Base-by-base conservation (phyloP, 1,139 yeast genomes). In the Blastobotrys capitulatus region DNA sequence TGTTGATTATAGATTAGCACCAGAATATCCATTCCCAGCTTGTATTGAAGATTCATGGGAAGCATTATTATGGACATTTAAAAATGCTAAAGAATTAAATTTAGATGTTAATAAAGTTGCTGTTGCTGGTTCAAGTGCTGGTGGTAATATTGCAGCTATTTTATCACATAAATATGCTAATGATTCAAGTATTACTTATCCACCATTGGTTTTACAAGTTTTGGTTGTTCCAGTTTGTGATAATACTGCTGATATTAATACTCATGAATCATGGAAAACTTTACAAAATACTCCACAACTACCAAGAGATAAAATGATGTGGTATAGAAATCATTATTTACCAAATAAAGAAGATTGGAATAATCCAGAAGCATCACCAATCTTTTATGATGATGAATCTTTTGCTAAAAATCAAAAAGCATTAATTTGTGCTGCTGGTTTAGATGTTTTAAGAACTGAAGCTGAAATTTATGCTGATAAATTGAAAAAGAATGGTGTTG, bases 211-310 rank as follows among this genome's bases (percentile, higher is more conserved):
- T 38, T 69, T 70, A 52, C 80, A 76, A 57, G 58, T 74, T 48
- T 63, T 73, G 56, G 70, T 73, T 40, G 79, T 74, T 25, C 79
- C 79, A 1, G 79, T 75, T 27, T 72, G 76, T 32, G 79, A 76
- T 56, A 74, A 75, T 57, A 69, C 76, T 15, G 76, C 78, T 15
- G 67, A 69, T 13, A 62, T 65, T 1, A 70, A 69, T 26, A 68
- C 72, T 16, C 69, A 65, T 42, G 53, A 54, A 13, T 72, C 78
- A 0, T 74, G 76, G 75, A 63, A 62, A 41, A 75, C 73, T 51
- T 68, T 68, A 50, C 72, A 71, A 54, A 63, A 63, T 53, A 72
- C 77, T 20, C 70, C 78, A 2, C 78, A 75, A 54, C 63, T 75
- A 39, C 78, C 79, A 1, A 75, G 77, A 15, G 72, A 66, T 43